These are phyloP conservation scores for Phytophthora ramorum DNA, from an alignment of 352 stramenopile genomes.

Conservation along the genomic window DNA sequence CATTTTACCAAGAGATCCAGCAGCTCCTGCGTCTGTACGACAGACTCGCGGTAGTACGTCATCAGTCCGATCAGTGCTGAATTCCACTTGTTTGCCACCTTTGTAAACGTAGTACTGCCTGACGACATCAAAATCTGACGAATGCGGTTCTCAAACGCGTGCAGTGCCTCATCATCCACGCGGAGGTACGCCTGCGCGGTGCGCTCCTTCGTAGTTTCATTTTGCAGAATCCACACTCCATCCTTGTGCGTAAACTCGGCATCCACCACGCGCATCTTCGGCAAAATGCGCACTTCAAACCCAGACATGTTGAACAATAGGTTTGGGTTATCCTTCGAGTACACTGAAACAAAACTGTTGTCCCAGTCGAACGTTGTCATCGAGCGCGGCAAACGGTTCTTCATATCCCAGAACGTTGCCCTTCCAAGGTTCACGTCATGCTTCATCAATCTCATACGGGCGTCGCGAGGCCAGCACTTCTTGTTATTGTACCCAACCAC, in stretches of 20 bases:
- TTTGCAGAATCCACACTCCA: constrained; percentile 99
- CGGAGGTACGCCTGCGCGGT: constrained; percentile 98
- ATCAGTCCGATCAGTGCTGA: constrained; percentile 97
- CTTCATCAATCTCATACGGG: constrained; percentile 99
- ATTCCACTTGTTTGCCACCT: constrained; percentile 99
- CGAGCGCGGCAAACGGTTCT: constrained; percentile 98
- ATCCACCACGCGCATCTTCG: constrained; percentile 91
- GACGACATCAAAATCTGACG: constrained; percentile 99
- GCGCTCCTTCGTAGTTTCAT: constrained; percentile 99
- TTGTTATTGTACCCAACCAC: constrained; percentile 99
- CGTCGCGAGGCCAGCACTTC: constrained; percentile 99
- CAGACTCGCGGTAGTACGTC: constrained; percentile 99
- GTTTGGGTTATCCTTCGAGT: constrained; percentile 99
- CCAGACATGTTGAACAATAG: constrained; percentile 99
- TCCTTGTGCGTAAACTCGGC: constrained; percentile 97
- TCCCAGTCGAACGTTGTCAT: constrained; percentile 99
- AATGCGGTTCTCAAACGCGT: constrained; percentile 99
- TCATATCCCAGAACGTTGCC: constrained; percentile 99
- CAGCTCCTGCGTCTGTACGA: constrained; percentile 99
- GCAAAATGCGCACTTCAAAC: constrained; percentile 98
- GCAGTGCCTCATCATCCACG: constrained; percentile 95
- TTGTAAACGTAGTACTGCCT: constrained; percentile 99
- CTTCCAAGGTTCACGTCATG: constrained; percentile 99
- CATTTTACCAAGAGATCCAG: constrained; percentile 99
- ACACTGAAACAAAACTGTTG: constrained; percentile 99